Evolutionary conservation across 2,329 filamentous ascomycete species (phyloP).

Genomic region (Ramichloridium luteum): DNA sequence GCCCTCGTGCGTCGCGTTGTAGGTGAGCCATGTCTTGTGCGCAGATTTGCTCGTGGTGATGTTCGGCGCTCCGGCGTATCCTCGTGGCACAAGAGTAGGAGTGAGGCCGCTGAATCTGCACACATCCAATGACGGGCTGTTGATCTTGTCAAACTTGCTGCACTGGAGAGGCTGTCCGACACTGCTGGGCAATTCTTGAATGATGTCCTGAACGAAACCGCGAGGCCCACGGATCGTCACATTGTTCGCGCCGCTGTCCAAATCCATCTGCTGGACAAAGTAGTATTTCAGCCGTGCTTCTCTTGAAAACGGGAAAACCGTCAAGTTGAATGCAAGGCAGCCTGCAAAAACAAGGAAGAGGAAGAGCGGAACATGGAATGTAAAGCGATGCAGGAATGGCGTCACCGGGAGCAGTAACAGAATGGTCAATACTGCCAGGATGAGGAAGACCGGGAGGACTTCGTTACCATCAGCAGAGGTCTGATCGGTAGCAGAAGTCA

Average conservation of each 20-base stretch:
- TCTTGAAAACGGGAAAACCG: constrained; percentile 76
- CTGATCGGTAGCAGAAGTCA: constrained; percentile 62
- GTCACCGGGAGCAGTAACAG: constrained; percentile 62
- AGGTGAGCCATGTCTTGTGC: constrained; percentile 46
- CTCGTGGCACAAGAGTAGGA: constrained; percentile 47
- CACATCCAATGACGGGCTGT: constrained; percentile 43
- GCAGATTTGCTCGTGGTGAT: constrained; percentile 9
- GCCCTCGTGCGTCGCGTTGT: constrained; percentile 43
- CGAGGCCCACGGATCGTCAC: constrained; percentile 59
- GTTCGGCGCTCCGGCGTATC: constrained; percentile 5
- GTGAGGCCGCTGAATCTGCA: constrained; percentile 62
- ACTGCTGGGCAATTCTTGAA: constrained; percentile 58
- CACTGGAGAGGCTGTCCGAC: constrained; percentile 43
- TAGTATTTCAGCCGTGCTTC: constrained; percentile 72
- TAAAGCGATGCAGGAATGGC: constrained; percentile 79
- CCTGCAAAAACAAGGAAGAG: constrained; percentile 59
- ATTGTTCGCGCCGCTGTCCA: constrained; percentile 55
- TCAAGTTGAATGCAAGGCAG: constrained; percentile 74
- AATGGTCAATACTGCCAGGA: constrained; percentile 55
- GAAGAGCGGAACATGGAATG: constrained; percentile 68
- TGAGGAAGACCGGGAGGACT: constrained; percentile 57
- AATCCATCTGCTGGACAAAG: constrained; percentile 70
- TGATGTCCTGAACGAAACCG: constrained; percentile 54
- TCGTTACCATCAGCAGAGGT: constrained; percentile 74
- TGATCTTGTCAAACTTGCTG: constrained; percentile 27